Evolutionary conservation across 2,329 filamentous ascomycete genomes (phyloP).

Genomic region (Curvularia spicifera): DNA sequence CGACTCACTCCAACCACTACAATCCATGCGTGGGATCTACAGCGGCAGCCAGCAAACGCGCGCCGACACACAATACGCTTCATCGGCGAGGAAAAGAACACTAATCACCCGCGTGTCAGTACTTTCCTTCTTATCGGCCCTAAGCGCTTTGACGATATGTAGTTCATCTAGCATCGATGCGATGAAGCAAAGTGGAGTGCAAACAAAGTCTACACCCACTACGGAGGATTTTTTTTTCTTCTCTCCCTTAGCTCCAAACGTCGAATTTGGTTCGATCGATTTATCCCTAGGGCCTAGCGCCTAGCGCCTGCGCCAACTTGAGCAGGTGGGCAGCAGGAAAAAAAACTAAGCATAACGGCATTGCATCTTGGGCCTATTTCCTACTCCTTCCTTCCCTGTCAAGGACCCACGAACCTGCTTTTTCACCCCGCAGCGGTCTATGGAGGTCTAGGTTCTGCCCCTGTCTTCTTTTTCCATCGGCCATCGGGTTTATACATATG

Average conservation of each 20-base stretch:
- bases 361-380: neutral
- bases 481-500: too few relatives aligned
- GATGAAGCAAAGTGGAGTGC: too few relatives aligned
- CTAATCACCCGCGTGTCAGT: too few relatives aligned
- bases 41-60: neutral
- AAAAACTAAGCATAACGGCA: neutral
- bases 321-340: neutral
- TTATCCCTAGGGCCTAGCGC: neutral
- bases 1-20: neutral
- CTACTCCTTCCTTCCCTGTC: neutral
- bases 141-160: too few relatives aligned
- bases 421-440: neutral
- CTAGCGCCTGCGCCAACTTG: neutral
- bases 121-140: too few relatives aligned
- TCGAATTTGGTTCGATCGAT: too few relatives aligned
- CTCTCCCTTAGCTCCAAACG: neutral
- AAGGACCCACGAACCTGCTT: neutral
- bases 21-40: neutral
- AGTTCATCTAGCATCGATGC: too few relatives aligned
- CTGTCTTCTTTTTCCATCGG: neutral
- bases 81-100: neutral
- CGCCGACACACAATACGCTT: neutral
- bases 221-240: neutral
- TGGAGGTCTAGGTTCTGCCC: neutral
- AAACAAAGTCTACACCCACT: neutral